Evolutionary conservation across 345 rosid species (phyloP), one percentile per base, ranked within the genome.

Genomic region (Ailanthus altissimus): DNA sequence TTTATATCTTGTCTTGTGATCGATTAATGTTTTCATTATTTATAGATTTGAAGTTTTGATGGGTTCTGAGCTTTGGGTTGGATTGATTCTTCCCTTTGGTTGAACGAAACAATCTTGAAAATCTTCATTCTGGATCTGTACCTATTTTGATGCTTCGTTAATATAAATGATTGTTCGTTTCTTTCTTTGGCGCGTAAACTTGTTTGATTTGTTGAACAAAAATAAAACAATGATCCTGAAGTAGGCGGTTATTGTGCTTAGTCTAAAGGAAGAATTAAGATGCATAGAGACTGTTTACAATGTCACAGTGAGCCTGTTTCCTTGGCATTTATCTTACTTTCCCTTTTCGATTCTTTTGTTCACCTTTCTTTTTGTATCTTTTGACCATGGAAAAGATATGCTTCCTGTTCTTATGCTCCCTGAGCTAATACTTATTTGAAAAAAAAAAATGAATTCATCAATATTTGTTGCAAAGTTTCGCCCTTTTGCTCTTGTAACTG

Each of bases 51-150:
- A 67, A 6, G 56, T 67, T 32, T 23, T 36, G n/a, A 70, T 32
- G 18, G 46, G 10, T 20, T 42, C 51, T 42, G 26, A 23, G 16
- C 25, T 66, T 26, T 43, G 49, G 67, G 16, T 63, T 63, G 36
- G 18, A 67, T 46, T 13, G 54, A 54, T 54, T 54, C 59, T 3
- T 54, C 11, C 7, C 49, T 67, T 45, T 63, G 15, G 47, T 45
- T 38, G 6, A 8, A 38, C 8, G 46, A 10, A 63, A 18, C 59
- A 54, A 47, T 12, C 38, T 32, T 32, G 38, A 32, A n/a, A 32
- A 28, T 50, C 51, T 43, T 72, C 14, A 47, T 28, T 74, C 45
- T 26, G 77, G 68, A 61, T 61, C 58, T 32, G 46, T 61, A 32
- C 32, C 42, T 57, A 15, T 8, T 20, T 56, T 42, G 53, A 60